A percentile compares a stretch with the other conserved stretches of the same genome.
Conservation (phyloP, 2,329 filamentous ascomycete species). For the Amauroascus niger region DNA sequence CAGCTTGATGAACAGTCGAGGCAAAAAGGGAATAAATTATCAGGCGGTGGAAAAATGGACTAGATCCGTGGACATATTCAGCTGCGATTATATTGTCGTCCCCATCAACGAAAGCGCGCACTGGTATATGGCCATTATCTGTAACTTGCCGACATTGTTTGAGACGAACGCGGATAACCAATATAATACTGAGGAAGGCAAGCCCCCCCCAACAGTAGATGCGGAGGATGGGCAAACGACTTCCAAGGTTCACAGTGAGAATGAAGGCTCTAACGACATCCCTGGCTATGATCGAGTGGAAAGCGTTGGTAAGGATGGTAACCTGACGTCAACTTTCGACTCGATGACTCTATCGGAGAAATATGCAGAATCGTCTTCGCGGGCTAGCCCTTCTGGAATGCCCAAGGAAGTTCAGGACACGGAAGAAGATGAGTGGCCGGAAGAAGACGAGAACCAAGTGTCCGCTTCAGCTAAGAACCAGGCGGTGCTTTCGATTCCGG, state of each 20-base stretch:
- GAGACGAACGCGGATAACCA: not conserved
- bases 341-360: slow-evolving; percentile 26
- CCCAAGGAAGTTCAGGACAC: slow-evolving; percentile 8
- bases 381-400: not conserved
- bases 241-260: not conserved
- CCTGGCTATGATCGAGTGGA: slow-evolving; percentile 7
- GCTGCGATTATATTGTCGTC: slow-evolving; percentile 79
- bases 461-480: slow-evolving; percentile 5
- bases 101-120: slow-evolving; percentile 81
- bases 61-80: slow-evolving; percentile 69
- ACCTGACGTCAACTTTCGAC: slow-evolving; percentile 21
- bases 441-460: slow-evolving; percentile 24
- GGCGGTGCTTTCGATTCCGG: not conserved
- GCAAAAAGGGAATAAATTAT: slow-evolving; percentile 61
- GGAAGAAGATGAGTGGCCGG: slow-evolving; percentile 25
- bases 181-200: not conserved
- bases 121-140: slow-evolving; percentile 94
- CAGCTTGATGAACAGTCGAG: slow-evolving; percentile 55
- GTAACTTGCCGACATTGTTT: slow-evolving; percentile 57
- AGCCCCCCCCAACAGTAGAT: not conserved
- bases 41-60: slow-evolving; percentile 83
- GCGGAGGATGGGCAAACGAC: not conserved
- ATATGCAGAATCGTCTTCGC: slow-evolving; percentile 1
- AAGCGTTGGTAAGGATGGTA: slow-evolving; percentile 21
- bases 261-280: not conserved